Evolutionary conservation across 1,284 basidiomycete species (phyloP).

Genomic region (Ceratobasidium theobromae): DNA sequence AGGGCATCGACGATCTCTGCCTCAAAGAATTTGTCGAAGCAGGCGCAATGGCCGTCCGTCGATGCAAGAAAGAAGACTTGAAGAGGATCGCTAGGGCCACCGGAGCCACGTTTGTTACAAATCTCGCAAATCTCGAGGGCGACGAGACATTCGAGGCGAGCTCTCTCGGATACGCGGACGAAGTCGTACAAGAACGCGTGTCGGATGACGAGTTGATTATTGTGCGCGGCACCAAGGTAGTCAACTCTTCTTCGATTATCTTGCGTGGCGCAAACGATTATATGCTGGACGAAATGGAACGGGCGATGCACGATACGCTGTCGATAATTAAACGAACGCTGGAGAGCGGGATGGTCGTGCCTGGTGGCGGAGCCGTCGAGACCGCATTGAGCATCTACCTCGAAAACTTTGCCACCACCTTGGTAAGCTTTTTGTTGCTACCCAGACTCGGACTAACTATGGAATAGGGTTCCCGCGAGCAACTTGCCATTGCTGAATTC

Average conservation of each 20-base stretch:
- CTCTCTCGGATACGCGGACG: slow-evolving; percentile 88
- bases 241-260: slow-evolving; percentile 90
- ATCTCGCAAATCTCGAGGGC: slow-evolving; percentile 94
- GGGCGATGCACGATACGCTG: slow-evolving; percentile 91
- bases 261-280: slow-evolving; percentile 98
- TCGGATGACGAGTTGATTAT: slow-evolving; percentile 99
- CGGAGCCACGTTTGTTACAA: slow-evolving; percentile 90
- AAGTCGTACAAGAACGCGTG: slow-evolving; percentile 95
- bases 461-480: slow-evolving; percentile 91
- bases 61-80: slow-evolving; percentile 97
- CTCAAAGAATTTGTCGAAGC: slow-evolving; percentile 99
- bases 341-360: slow-evolving; percentile 94
- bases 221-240: slow-evolving; percentile 96
- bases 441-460: background rate
- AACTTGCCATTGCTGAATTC: slow-evolving; percentile 98
- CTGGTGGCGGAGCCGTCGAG: slow-evolving; percentile 97
- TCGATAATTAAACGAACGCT: slow-evolving; percentile 97
- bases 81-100: slow-evolving; percentile 97
- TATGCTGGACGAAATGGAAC: slow-evolving; percentile 99
- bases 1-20: slow-evolving; percentile 98
- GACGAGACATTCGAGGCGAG: slow-evolving; percentile 97
- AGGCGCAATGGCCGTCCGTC: slow-evolving; percentile 96
- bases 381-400: slow-evolving; percentile 96
- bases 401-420: slow-evolving; percentile 98
- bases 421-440: slow-evolving; percentile 52